phyloP scores from a whole-genome alignment of 78 protist genomes.

The Speleostelium caveatum region DNA sequence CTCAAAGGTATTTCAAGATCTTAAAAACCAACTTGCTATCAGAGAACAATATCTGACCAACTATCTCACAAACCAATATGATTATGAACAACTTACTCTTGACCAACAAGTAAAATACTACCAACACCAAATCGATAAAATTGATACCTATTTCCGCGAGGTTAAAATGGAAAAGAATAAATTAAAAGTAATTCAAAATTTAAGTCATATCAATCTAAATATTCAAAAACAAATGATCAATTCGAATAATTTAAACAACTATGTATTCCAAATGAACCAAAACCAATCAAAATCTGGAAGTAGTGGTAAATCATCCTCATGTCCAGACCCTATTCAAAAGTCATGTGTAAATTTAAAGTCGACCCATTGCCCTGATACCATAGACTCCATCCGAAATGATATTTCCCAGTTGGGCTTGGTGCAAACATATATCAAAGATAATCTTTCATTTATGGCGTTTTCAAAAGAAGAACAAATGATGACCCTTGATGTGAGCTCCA shows the following conservation, averaged over 20 bases:
- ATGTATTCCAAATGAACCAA: background rate
- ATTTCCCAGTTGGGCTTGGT: background rate
- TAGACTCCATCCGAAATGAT: no score
- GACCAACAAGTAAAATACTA: conserved; percentile 2
- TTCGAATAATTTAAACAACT: conserved; percentile 1
- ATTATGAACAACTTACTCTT: conserved; percentile 1
- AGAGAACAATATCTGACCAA: conserved; percentile 1
- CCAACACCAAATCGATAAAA: background rate
- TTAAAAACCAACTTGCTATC: background rate
- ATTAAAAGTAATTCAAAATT: conserved; percentile 8
- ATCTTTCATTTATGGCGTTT: background rate
- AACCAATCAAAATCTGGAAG: background rate
- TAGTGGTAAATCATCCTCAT: no score
- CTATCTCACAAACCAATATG: background rate
- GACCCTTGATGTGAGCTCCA: background rate
- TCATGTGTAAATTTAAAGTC: no score
- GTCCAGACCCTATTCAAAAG: no score
- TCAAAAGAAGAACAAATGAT: background rate
- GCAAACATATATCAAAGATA: background rate
- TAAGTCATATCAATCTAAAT: background rate
- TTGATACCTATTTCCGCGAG: background rate
- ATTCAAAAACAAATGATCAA: background rate
- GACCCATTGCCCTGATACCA: no score
- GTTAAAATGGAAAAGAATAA: conserved; percentile 1
- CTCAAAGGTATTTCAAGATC: background rate